A percentile compares a stretch with the other conserved stretches of the same genome.
phyloP scores from a whole-genome alignment of 2,329 filamentous ascomycete species.

The Botrytis sinoallii region DNA sequence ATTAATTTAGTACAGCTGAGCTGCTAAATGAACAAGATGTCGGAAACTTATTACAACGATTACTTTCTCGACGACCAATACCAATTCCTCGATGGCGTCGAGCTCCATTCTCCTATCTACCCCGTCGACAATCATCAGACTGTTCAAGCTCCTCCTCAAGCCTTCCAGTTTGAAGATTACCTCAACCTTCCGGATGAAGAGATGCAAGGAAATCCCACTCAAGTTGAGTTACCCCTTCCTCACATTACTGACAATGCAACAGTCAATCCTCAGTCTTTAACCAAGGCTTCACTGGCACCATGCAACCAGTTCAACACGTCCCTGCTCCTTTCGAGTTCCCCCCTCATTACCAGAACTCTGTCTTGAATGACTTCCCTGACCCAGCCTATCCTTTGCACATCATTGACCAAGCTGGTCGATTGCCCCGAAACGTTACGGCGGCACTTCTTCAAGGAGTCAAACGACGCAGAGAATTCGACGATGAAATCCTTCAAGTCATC shows the following conservation, averaged over 20 bases:
- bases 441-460: constrained; percentile 9
- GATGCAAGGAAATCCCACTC: neutral
- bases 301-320: neutral
- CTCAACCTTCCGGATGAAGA: neutral
- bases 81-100: neutral
- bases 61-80: neutral
- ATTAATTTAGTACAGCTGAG: constrained; percentile 21
- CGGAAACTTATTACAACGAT: neutral
- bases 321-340: neutral
- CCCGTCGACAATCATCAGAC: neutral
- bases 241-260: constrained; percentile 1
- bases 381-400: constrained; percentile 25
- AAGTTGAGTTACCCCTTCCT: constrained; percentile 10
- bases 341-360: constrained; percentile 20
- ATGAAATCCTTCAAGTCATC: neutral
- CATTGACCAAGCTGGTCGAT: constrained; percentile 25
- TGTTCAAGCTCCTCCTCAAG: neutral
- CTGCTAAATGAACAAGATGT: constrained; percentile 20
- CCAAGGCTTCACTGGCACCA: neutral
- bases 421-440: neutral
- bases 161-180: neutral
- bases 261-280: neutral
- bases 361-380: constrained; percentile 26
- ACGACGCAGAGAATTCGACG: constrained; percentile 5
- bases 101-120: neutral